Percentiles rank a stretch among this genome's conserved stretches.
Conservation (phyloP, 495 filamentous ascomycete species). For the Xylaria cubensis region DNA sequence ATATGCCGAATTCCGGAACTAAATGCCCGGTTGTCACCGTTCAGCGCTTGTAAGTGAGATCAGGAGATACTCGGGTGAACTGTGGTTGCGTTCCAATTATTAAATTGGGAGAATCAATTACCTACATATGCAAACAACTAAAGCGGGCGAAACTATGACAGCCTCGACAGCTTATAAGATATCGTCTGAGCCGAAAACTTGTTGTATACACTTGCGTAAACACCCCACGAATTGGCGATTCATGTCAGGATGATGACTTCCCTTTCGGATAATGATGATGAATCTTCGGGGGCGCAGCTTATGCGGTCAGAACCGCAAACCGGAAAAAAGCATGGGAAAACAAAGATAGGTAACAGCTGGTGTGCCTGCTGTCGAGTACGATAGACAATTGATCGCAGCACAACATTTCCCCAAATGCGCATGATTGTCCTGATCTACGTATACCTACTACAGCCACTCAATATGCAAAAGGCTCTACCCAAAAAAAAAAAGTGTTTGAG, state of each 20-base stretch:
- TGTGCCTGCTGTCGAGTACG: neutral
- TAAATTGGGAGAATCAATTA: neutral
- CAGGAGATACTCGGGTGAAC: neutral
- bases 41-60: neutral
- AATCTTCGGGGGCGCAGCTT: conserved; percentile 22
- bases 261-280: conserved; percentile 26
- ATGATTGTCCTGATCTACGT: neutral
- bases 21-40: neutral
- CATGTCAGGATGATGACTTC: conserved; percentile 22
- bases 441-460: neutral
- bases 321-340: neutral
- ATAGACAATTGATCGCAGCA: conserved; percentile 17
- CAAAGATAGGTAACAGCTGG: conserved; percentile 4
- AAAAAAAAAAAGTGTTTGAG: neutral
- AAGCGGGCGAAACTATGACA: neutral
- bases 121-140: neutral
- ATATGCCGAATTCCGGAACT: conserved; percentile 7
- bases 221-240: conserved; percentile 4
- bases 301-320: conserved; percentile 15
- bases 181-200: neutral
- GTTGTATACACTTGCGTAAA: neutral
- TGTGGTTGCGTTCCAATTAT: neutral
- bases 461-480: neutral
- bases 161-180: neutral
- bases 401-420: neutral